Base-by-base conservation (phyloP, 2,329 filamentous ascomycete genomes). In the Ilyonectria sp. region DNA sequence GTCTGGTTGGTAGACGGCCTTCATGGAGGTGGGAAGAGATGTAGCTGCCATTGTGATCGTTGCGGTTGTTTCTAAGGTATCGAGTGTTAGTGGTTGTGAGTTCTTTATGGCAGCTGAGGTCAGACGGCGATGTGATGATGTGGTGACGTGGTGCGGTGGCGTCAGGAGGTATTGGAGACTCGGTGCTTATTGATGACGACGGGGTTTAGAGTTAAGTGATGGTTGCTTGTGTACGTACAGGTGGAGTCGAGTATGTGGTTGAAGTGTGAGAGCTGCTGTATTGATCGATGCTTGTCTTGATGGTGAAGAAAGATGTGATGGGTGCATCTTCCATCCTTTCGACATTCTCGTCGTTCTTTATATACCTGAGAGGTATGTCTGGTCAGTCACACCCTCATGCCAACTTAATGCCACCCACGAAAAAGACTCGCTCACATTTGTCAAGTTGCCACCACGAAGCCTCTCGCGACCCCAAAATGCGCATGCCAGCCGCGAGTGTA, bases 1-100 rank as follows among this genome's bases (percentile, higher is more conserved):
- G 56, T 77, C 70, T 1, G 70, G 70, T 57, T 76, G 75, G 52
- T 72, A 60, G 43, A 78, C 68, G 3, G 71, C 73, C 11, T 67
- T 70, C 54, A 78, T 75, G 8, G 69, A 72, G 26, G 62, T 33
- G 10, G 75, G 73, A 8, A 70, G 69, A 3, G 58, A 23, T 46
- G 33, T 7, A 5, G 2, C 33, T 31, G 40, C n/a, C 55, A 60
- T 60, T 31, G 33, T 40, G 31, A 29, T 33, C 33, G 17, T 26
- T 50, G 10, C 17, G 17, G 6, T 6, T 60, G 33, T 21, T 19
- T n/a, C 8, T 11, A 33, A 11, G 31, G 31, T 33, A 11, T 11
- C 4, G 8, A 2, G 21, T 56, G 13, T 19, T 47, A 55, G 29
- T 49, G 60, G 9, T 9, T 37, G 6, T 5, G 21, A 4, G 40